Evolutionary conservation across 2,329 filamentous ascomycete genomes (phyloP).

Genomic region (Paraconiothyrium brasiliense): DNA sequence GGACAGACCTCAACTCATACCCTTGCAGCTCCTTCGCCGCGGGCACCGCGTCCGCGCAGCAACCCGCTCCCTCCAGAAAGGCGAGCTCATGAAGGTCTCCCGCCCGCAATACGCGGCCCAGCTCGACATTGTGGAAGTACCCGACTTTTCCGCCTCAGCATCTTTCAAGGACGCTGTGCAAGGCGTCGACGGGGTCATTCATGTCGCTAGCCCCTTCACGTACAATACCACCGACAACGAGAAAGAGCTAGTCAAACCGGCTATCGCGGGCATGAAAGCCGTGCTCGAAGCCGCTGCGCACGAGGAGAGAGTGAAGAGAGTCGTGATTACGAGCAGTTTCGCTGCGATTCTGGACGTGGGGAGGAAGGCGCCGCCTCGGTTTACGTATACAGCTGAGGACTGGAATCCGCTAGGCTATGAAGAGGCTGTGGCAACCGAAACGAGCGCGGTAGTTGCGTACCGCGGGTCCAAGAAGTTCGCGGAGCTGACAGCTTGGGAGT

Average conservation of each 20-base stretch:
- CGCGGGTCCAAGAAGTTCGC: slow-evolving; percentile 36
- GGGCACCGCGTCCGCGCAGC: slow-evolving; percentile 25
- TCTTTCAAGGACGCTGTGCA: slow-evolving; percentile 52
- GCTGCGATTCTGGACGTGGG: slow-evolving; percentile 24
- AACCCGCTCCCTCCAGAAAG: slow-evolving; percentile 23
- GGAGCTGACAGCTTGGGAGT: slow-evolving; percentile 37
- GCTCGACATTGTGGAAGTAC: slow-evolving; percentile 56
- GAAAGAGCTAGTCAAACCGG: slow-evolving; percentile 56
- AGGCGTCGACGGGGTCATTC: slow-evolving; percentile 56
- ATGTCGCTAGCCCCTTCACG: slow-evolving; percentile 58
- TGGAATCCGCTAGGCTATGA: slow-evolving; percentile 40
- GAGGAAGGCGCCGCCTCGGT: slow-evolving; percentile 21
- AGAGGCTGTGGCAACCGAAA: slow-evolving; percentile 27
- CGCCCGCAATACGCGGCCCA: slow-evolving; percentile 47
- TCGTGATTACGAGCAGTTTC: slow-evolving; percentile 32
- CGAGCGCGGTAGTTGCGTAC: slow-evolving; percentile 31
- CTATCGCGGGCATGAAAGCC: slow-evolving; percentile 57
- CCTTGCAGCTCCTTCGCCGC: not conserved
- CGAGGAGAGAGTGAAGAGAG: slow-evolving; percentile 24
- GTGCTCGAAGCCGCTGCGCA: slow-evolving; percentile 48
- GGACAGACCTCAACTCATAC: not conserved
- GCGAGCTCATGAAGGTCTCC: slow-evolving; percentile 49
- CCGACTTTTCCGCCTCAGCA: slow-evolving; percentile 53
- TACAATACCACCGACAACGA: slow-evolving; percentile 57
- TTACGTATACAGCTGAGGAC: slow-evolving; percentile 32